Percentiles rank a stretch among this genome's conserved stretches.
Conservation (phyloP, 345 rosid genomes). For the Capsella bursapastoris region DNA sequence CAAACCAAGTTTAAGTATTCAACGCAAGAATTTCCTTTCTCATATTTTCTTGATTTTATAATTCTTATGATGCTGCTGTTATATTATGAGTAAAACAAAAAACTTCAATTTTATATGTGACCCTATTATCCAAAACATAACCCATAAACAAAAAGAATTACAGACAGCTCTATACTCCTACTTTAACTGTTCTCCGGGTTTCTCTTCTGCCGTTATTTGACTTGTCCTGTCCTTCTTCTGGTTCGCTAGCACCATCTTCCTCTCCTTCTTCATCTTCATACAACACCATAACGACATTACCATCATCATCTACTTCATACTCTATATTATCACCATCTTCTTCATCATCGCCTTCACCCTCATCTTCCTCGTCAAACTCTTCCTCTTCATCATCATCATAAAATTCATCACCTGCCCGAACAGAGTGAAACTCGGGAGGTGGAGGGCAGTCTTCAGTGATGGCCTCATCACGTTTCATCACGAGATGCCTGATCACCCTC, state of each 20-base stretch:
- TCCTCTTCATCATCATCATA: conserved; percentile 58
- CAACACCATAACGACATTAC: conserved; percentile 43
- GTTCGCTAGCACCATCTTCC: conserved; percentile 31
- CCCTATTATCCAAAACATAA: conserved; percentile 20
- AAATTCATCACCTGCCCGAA: conserved; percentile 58
- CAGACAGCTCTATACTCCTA: conserved; percentile 31
- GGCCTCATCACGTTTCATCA: conserved; percentile 81
- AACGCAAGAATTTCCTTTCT: neutral
- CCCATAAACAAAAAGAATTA: neutral
- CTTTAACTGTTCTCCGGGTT: conserved; percentile 21
- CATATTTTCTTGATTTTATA: neutral
- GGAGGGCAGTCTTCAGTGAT: conserved; percentile 80
- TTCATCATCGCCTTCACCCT: conserved; percentile 13
- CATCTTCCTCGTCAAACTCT: conserved; percentile 48
- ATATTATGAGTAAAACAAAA: neutral
- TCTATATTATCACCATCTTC: conserved; percentile 41
- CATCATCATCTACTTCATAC: conserved; percentile 45
- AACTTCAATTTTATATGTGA: neutral
- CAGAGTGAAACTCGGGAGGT: conserved; percentile 78
- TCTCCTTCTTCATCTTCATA: conserved; percentile 40
- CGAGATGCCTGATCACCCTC: conserved; percentile 88
- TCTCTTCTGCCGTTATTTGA: conserved; percentile 22
- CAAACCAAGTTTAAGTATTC: conserved; percentile 15
- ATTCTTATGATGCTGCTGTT: neutral
- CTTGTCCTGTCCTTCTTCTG: conserved; percentile 28